Base-by-base conservation (phyloP, 1,139 yeast genomes). In the Sugiyamaella neomexicana region DNA sequence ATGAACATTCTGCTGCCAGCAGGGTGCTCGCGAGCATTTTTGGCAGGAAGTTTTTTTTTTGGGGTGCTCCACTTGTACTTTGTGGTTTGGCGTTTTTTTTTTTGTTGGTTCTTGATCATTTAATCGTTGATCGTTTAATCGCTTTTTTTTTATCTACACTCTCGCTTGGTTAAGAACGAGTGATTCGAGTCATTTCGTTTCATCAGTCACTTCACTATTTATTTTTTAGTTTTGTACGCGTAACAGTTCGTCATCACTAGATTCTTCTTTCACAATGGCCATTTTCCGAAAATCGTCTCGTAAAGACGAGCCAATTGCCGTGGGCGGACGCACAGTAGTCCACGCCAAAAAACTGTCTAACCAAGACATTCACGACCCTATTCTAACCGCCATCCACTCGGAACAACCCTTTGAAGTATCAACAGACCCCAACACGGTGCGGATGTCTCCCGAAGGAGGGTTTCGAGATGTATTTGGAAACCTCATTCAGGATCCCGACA, bases 401-500 rank as follows among this genome's bases (percentile, higher is more conserved):
- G 93, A 87, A 15, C 97, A 93, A 75, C 99, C 99, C 8, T 93
- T 89, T 69, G 96, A 93, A 72, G 88, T 86, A 67, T 85, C 86
- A 13, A 72, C 75, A 53, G 68, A 69, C 65, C 67, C 70, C 70
- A 68, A 72, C 70, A 68, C 71, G 68, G 65, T 75, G 75, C 52
- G 76, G 66, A 62, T 71, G 67, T 70, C 73, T 23, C 75, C 73
- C 53, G 72, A 71, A 56, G 69, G 72, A 60, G 71, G 69, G 49
- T 71, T 85, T 65, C 82, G 82, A 63, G 99, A 93, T 69, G 82
- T 89, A 44, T 91, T 90, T 71, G 99, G 99, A 27, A 80, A 81
- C 59, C 80, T 82, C 5, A 91, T 93, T 63, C 65, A 68, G 4
- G 80, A 80, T 60, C 88, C 95, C 4, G 99, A 93, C 69, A 78